Base-by-base conservation (phyloP, 2,329 filamentous ascomycete species). In the Zelopaecilomyces penicillatus region DNA sequence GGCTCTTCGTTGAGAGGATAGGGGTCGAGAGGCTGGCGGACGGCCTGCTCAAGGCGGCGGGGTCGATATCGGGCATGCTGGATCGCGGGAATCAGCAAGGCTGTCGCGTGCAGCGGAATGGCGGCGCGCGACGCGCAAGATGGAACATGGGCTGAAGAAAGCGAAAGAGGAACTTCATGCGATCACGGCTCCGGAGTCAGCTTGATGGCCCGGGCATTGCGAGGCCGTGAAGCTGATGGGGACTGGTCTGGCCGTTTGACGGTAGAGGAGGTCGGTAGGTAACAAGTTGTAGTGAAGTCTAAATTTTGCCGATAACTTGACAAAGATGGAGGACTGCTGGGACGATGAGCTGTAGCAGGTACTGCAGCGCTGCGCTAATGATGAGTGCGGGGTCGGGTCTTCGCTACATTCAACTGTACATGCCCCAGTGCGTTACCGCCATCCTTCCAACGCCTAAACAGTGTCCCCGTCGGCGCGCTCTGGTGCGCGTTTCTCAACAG, bases 51-150 rank as follows among this genome's bases (percentile, higher is more conserved):
- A 84, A 65, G 52, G 80, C 79, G 68, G 80, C 78, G 58, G 80
- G 80, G 69, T 83, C 80, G 67, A 84, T 83, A 67, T 83, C 80
- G 57, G 80, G 79, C 80, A 83, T 83, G 53, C 57, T 59, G 57
- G 54, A 44, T 41, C 50, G 49, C 45, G 50, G 50, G 56, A 51
- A 51, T 56, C 54, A 58, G 53, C 54, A 57, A 55, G 56, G 49
- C 54, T 54, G 69, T 72, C 71, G 73, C 73, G 69, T 67, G 66
- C 68, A 62, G 62, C 63, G 58, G 56, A 60, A 50, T 52, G 62
- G 68, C 68, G 65, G 67, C 63, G 68, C 68, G 66, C 68, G 61
- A 61, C 61, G 66, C 61, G 61, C 57, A 60, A 61, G 57, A 53
- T 47, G 57, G 60, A 53, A 66, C 66, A 71, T 70, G 65, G 62